Conservation (phyloP, 345 rosid genomes). For the Hibiscus tridactylites region DNA sequence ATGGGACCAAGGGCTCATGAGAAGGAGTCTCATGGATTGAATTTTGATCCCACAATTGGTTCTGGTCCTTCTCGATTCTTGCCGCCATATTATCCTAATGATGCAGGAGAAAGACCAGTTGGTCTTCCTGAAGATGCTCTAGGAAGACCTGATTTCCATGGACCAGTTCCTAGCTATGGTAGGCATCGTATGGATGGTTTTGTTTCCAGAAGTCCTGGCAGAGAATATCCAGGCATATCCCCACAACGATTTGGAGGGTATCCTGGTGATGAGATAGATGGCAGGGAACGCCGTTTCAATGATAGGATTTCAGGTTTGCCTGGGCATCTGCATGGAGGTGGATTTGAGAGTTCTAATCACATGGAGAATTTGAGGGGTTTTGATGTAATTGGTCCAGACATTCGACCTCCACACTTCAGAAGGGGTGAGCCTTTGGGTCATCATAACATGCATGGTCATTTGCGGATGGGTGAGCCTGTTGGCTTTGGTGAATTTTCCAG, state of each 20-base stretch:
- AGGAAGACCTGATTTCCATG: slow-evolving; percentile 36
- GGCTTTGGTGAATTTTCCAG: slow-evolving; percentile 34
- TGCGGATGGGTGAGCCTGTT: slow-evolving; percentile 23
- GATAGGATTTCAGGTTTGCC: slow-evolving; percentile 39
- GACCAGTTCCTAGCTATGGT: slow-evolving; percentile 33
- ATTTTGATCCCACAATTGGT: slow-evolving; percentile 26
- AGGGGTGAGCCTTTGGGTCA: slow-evolving; percentile 50
- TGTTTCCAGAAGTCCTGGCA: slow-evolving; percentile 45
- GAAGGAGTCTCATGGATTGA: slow-evolving; percentile 23
- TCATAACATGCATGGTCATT: slow-evolving; percentile 20
- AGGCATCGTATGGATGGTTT: slow-evolving; percentile 30
- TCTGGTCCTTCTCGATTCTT: slow-evolving; percentile 35
- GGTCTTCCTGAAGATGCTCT: slow-evolving; percentile 28
- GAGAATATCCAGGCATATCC: slow-evolving; percentile 36
- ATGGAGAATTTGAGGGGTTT: slow-evolving; percentile 32
- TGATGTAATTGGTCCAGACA: slow-evolving; percentile 29
- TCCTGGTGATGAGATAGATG: slow-evolving; percentile 35
- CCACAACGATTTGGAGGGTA: slow-evolving; percentile 29
- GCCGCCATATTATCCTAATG: slow-evolving; percentile 29
- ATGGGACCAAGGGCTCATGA: slow-evolving; percentile 25
- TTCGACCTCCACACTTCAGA: slow-evolving; percentile 31
- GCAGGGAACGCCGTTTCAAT: slow-evolving; percentile 35
- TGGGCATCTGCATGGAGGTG: slow-evolving; percentile 34
- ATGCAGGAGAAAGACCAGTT: slow-evolving; percentile 32
- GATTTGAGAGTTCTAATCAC: slow-evolving; percentile 44